Base-by-base conservation (phyloP, 345 rosid genomes). In the Syzygium aqueum region DNA sequence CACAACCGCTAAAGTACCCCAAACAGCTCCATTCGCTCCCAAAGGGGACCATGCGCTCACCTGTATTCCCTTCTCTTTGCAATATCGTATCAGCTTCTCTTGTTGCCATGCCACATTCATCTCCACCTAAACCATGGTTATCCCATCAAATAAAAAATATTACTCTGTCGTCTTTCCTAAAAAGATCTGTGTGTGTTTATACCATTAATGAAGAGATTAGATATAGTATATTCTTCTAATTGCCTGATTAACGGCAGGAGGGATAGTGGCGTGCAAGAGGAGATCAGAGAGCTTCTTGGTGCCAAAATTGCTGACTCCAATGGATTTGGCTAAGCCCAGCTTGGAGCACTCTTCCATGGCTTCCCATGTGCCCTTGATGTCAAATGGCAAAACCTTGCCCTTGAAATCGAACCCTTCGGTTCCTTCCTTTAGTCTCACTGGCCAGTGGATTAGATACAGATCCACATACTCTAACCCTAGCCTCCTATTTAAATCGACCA, bases 361-460 rank as follows among this genome's bases (percentile, higher is more conserved):
- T 67, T 63, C 86, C 92, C 91, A 91, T 33, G 86, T 82, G 22
- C 87, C 86, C 13, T 61, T 88, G 19, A 86, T 53, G 46, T 91
- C 92, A 40, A 89, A 86, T n/a, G 88, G 87, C 77, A 89, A 51
- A 2, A 90, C 23, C 17, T 87, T 89, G 6, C 53, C 90, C 30
- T 84, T 84, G 23, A 86, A 54, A 53, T 57, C 28, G 67, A 7
- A 37, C 37, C 73, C 78, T 33, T 65, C 40, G 3, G 85, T 77
- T 30, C 53, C 86, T 22, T 77, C 46, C 61, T 84, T 91, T 85
- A 92, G 46, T 46, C 90, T 91, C 51, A 89, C 88, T 2, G 93
- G 94, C 85, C 85, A 91, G 84, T 92, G 93, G 51, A 93, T 88
- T 12, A 92, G 89, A 85, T 93, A 89, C 25, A 90, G 89, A 67